phyloP scores from a whole-genome alignment of 164 flowering plant species.

The Echeveria elegans region DNA sequence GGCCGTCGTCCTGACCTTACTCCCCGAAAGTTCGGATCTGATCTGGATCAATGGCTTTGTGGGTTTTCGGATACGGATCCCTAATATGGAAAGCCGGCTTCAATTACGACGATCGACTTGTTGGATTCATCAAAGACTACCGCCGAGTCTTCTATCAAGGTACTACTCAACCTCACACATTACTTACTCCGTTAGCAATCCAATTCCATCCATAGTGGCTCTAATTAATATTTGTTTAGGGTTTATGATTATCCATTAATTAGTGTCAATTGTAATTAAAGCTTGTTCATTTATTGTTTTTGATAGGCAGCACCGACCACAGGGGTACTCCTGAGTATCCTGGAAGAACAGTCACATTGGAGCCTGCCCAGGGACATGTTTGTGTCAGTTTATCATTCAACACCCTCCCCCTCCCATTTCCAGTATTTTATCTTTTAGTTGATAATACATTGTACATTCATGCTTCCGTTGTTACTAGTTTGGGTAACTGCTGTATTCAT shows the following conservation, averaged over 20 bases:
- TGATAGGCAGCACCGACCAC: slow-evolving; percentile 86
- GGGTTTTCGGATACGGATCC: slow-evolving; percentile 98
- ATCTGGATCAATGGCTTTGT: slow-evolving; percentile 46
- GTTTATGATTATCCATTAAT: background rate
- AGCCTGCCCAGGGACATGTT: slow-evolving; percentile 57
- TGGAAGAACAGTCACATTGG: slow-evolving; percentile 90
- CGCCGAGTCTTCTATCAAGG: slow-evolving; percentile 97
- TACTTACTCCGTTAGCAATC: too few relatives aligned
- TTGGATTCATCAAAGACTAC: slow-evolving; percentile 82
- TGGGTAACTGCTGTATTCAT: background rate
- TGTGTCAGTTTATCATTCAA: slow-evolving; percentile 50
- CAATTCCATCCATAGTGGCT: too few relatives aligned
- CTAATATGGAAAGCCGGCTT: slow-evolving; percentile 94
- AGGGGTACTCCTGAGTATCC: slow-evolving; percentile 87
- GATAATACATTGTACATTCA: too few relatives aligned
- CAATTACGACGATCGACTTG: slow-evolving; percentile 55
- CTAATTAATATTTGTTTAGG: too few relatives aligned
- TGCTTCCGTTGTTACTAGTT: too few relatives aligned
- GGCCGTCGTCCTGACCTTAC: too few relatives aligned
- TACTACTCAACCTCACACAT: slow-evolving; percentile 12
- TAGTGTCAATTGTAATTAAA: background rate
- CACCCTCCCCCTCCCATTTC: background rate
- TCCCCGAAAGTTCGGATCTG: background rate
- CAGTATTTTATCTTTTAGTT: background rate
- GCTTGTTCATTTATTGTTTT: background rate